These are phyloP conservation scores for Quercus berberidifolia DNA, from an alignment of 306 rosid genomes.

Conservation along the genomic window DNA sequence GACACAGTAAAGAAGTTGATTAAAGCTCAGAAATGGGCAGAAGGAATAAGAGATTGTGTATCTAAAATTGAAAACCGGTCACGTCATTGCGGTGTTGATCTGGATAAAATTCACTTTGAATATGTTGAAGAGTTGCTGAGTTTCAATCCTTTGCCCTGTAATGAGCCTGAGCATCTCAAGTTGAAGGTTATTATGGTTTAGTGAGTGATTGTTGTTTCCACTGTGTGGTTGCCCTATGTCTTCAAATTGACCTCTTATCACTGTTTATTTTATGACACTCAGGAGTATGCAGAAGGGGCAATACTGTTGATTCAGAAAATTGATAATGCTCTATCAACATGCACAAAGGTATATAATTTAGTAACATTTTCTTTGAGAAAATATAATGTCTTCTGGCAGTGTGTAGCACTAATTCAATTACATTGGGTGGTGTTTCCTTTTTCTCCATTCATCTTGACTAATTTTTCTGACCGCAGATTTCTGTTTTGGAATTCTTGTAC, in stretches of 20 bases:
- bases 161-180: conserved; percentile 64
- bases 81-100: conserved; percentile 23
- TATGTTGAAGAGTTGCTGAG: conserved; percentile 53
- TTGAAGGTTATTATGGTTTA: conserved; percentile 66
- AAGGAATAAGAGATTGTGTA: conserved; percentile 62
- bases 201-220: conserved; percentile 10
- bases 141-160: conserved; percentile 52
- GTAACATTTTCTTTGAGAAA: not conserved
- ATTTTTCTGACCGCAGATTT: conserved; percentile 50
- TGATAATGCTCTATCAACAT: conserved; percentile 41
- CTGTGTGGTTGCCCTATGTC: conserved; percentile 17
- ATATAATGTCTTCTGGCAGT: conserved; percentile 11
- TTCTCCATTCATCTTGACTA: conserved; percentile 28
- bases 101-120: conserved; percentile 57
- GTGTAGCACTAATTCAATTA: conserved; percentile 3
- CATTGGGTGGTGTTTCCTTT: conserved; percentile 26
- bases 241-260: conserved; percentile 13
- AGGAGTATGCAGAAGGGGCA: conserved; percentile 76
- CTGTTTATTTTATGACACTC: conserved; percentile 18
- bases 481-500: conserved; percentile 73
- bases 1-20: conserved; percentile 57
- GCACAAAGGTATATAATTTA: conserved; percentile 46
- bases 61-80: conserved; percentile 61
- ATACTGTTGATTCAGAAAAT: conserved; percentile 52
- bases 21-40: conserved; percentile 76